phyloP scores from a whole-genome alignment of 2,329 filamentous ascomycete genomes.

The Tolypocladium endophyticum region DNA sequence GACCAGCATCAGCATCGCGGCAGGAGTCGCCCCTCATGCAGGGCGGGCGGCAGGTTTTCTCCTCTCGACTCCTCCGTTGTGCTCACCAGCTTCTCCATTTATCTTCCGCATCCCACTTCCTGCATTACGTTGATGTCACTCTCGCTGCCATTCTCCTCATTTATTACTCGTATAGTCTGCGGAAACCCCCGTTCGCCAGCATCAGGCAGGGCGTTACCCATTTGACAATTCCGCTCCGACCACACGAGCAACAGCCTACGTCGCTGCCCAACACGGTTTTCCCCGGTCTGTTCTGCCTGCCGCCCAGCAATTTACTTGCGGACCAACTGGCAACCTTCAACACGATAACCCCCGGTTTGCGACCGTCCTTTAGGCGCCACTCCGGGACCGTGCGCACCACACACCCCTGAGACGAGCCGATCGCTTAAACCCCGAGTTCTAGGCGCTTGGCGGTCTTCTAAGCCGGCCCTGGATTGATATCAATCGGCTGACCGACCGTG shows the following conservation, averaged over 20 bases:
- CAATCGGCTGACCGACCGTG: background rate
- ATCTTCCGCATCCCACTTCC: background rate
- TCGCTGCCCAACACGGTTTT: background rate
- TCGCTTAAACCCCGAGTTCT: background rate
- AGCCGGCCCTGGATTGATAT: background rate
- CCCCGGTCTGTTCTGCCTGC: background rate
- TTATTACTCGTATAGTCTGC: background rate
- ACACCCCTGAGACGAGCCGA: background rate
- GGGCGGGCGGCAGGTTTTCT: background rate
- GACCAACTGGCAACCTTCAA: background rate
- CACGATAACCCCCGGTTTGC: background rate
- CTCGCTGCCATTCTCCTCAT: background rate
- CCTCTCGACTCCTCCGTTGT: background rate
- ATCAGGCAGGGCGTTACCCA: background rate
- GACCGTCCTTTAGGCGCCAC: background rate
- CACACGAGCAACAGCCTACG: background rate
- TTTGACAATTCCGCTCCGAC: background rate
- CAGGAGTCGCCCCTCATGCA: background rate
- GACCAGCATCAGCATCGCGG: background rate
- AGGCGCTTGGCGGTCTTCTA: background rate
- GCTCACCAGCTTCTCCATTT: background rate
- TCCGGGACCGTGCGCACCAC: background rate
- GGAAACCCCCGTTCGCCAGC: background rate
- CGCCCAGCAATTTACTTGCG: background rate
- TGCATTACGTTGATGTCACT: background rate